Evolutionary conservation across 495 filamentous ascomycete species (phyloP), one percentile per base, ranked within the genome.

Genomic region (Peziza echinospora): DNA sequence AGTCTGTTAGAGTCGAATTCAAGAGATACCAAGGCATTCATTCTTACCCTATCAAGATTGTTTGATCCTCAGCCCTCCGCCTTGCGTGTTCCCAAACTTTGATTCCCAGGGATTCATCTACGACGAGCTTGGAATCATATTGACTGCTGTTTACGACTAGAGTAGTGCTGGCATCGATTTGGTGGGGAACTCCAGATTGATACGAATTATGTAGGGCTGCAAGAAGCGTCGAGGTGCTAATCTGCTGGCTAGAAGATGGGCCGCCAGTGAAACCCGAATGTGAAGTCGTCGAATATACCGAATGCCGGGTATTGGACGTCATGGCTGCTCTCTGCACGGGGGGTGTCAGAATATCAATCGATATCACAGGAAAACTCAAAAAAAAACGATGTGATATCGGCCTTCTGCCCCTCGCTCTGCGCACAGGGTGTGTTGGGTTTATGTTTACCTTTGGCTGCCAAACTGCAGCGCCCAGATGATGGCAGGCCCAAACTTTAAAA

Each of bases 81-180:
- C 89, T 72, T 45, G 91, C 89, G 71, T 97, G 89, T 64, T 97
- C 89, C 89, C 89, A 97, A 23, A 85, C 89, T 56, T 83, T 72
- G 13, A 75, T 67, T 1, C 80, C 83, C 46, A 97, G 57, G 21
- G 82, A 77, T 46, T 70, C 65, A 56, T 97, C 89, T 28, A 94
- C 71, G 0, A 78, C 81, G 49, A 55, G 21, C 50, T 48, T 34
- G 46, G 48, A 48, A 45, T 52, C 24, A 26, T 50, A 44, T 6
- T 47, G 47, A 40, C 50, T 51, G 19, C 57, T 93, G 50, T 94
- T 96, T 46, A 96, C 87, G 0, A 87, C 91, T 43, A 94, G 58
- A 55, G 84, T 92, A 1, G 87, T 87, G 28, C 82, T 80, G n/a
- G 84, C 77, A 62, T 97, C 89, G 5, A 96, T 71, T 48, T 69